Percentiles rank a stretch among this genome's conserved stretches.
Conservation (phyloP, 768 basidiomycete genomes). For the Podaxis carcinomalis region DNA sequence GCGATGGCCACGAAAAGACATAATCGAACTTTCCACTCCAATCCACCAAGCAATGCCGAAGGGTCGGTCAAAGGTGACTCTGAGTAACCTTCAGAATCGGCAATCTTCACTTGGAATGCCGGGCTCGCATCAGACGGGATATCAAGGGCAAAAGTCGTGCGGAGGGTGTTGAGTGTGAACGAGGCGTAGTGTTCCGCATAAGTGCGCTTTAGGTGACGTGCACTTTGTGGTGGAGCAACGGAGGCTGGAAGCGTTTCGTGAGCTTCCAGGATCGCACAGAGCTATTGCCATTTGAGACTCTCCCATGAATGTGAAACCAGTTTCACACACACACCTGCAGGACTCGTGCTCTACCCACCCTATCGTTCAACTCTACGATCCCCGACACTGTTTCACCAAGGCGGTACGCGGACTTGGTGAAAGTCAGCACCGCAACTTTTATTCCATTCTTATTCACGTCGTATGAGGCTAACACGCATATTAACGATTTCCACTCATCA, state of each 20-base stretch:
- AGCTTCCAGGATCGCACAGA: slow-evolving; percentile 86
- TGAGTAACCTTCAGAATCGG: slow-evolving; percentile 19
- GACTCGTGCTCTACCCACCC: slow-evolving; percentile 66
- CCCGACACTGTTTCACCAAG: slow-evolving; percentile 91
- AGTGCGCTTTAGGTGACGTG: slow-evolving; percentile 59
- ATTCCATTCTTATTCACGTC: slow-evolving; percentile 94
- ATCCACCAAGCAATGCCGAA: slow-evolving; percentile 49
- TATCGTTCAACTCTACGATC: slow-evolving; percentile 81
- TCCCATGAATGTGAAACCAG: not conserved
- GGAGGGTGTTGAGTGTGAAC: slow-evolving; percentile 64
- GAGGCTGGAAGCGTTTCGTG: slow-evolving; percentile 77
- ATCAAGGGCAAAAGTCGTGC: slow-evolving; percentile 84
- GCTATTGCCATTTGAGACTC: slow-evolving; percentile 32
- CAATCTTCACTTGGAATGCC: slow-evolving; percentile 68
- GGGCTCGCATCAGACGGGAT: slow-evolving; percentile 92
- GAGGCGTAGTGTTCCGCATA: slow-evolving; percentile 86
- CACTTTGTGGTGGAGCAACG: slow-evolving; percentile 42
- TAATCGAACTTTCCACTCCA: slow-evolving; percentile 87
- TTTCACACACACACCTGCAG: slow-evolving; percentile 52
- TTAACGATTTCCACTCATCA: not conserved
- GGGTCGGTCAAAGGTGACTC: slow-evolving; percentile 6
- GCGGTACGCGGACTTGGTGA: slow-evolving; percentile 87
- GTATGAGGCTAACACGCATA: slow-evolving; percentile 64
- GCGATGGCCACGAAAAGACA: slow-evolving; percentile 82
- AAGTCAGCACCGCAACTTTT: slow-evolving; percentile 85